Evolutionary conservation across 352 stramenopile genomes (phyloP).

Genomic region (Phytophthora hibernalis): DNA sequence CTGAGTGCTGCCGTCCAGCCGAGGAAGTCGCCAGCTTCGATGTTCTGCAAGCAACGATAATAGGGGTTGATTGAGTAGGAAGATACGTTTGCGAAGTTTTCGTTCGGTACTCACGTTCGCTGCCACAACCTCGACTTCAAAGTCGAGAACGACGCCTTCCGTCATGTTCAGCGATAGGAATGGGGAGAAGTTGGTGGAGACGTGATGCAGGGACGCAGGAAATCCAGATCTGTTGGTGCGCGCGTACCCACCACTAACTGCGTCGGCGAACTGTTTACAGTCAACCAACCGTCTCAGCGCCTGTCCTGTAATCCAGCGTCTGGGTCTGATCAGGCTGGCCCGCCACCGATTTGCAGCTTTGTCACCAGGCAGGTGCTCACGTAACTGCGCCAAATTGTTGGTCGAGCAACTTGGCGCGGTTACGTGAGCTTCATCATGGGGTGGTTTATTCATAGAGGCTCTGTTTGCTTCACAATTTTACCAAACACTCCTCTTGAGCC

Average conservation of each 20-base stretch:
- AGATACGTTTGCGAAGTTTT: background rate
- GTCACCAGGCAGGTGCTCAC: too few relatives aligned
- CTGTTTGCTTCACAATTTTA: too few relatives aligned
- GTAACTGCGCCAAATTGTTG: too few relatives aligned
- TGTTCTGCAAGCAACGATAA: constrained; percentile 16
- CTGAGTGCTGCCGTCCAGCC: constrained; percentile 24
- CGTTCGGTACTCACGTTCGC: constrained; percentile 24
- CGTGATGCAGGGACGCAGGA: background rate
- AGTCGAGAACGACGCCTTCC: constrained; percentile 26
- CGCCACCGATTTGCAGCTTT: background rate
- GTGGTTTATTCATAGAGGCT: too few relatives aligned
- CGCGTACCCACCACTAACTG: constrained; percentile 10
- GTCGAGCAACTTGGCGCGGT: background rate
- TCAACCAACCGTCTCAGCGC: constrained; percentile 4
- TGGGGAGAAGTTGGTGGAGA: background rate
- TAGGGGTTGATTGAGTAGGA: background rate
- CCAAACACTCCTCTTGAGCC: too few relatives aligned
- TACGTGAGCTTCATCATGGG: too few relatives aligned
- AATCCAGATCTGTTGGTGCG: constrained; percentile 12
- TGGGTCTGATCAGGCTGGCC: background rate
- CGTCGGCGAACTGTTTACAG: constrained; percentile 25
- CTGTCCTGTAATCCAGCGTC: constrained; percentile 13
- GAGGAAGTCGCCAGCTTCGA: constrained; percentile 35
- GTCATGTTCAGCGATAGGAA: constrained; percentile 4
- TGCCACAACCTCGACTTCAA: constrained; percentile 44